These are phyloP conservation scores for Mesotaenium endlicherianum DNA, from an alignment of 139 green algal genomes.

Conservation along the genomic window DNA sequence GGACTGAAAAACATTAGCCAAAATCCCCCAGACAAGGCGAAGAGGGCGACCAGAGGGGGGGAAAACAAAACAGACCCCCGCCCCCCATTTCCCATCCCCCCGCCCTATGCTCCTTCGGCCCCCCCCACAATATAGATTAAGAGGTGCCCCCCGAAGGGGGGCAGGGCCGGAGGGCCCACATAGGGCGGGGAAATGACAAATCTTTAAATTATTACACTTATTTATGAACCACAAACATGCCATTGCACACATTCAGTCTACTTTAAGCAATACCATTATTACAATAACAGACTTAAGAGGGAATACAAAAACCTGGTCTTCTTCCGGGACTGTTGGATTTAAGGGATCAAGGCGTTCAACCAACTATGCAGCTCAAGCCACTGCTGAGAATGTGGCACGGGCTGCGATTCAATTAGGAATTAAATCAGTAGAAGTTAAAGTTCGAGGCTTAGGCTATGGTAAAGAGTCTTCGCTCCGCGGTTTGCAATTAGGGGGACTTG, in stretches of 20 bases:
- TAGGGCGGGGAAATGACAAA: too few species aligned
- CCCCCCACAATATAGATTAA: too few species aligned
- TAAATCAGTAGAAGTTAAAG: conserved; percentile 62
- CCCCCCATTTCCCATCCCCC: too few species aligned
- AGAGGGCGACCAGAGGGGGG: too few species aligned
- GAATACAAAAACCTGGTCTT: conserved; percentile 55
- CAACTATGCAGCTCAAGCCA: conserved; percentile 68
- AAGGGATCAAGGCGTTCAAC: conserved; percentile 65
- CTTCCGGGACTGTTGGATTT: conserved; percentile 58
- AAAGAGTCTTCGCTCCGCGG: conserved; percentile 63
- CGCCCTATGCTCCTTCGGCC: too few species aligned
- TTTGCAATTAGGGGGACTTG: conserved; percentile 58
- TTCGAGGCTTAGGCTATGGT: conserved; percentile 61
- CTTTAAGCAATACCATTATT: conserved; percentile 57
- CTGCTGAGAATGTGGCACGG: conserved; percentile 60
- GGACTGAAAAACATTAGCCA: too few species aligned
- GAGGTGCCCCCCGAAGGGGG: too few species aligned
- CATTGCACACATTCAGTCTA: conserved; percentile 51
- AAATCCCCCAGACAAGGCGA: too few species aligned
- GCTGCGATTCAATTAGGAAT: conserved; percentile 61
- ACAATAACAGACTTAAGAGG: conserved; percentile 48
- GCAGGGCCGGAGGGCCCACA: too few species aligned
- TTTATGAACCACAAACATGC: conserved; percentile 23
- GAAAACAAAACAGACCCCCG: too few species aligned
- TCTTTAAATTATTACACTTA: too few species aligned